Evolutionary conservation across 345 rosid species (phyloP).

Genomic region (Bruguiera parviflora): DNA sequence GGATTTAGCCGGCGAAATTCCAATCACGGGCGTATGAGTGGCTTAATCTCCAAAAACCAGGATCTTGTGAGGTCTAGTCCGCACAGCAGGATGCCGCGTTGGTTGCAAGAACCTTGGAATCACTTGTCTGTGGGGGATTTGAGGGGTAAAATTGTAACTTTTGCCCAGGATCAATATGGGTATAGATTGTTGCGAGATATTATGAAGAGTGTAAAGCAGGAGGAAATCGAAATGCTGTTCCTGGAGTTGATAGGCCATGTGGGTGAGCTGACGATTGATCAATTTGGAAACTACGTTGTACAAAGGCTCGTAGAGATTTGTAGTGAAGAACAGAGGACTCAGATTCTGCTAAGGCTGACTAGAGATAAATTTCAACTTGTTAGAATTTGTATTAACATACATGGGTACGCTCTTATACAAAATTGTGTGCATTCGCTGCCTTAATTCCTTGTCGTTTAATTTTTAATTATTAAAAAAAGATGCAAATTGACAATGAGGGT

Average conservation of each 20-base stretch:
- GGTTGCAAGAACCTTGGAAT: constrained; percentile 16
- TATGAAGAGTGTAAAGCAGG: constrained; percentile 26
- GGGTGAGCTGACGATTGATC: constrained; percentile 53
- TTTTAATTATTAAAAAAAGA: not conserved
- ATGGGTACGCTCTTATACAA: constrained; percentile 48
- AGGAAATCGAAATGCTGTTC: constrained; percentile 42
- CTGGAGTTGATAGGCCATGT: constrained; percentile 30
- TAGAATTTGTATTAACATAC: constrained; percentile 41
- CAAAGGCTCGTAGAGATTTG: constrained; percentile 47
- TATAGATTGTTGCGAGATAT: constrained; percentile 27
- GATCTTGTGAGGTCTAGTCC: constrained; percentile 13
- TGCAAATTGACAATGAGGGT: not conserved
- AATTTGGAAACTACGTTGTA: constrained; percentile 49
- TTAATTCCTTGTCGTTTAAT: not conserved
- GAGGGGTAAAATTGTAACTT: constrained; percentile 29
- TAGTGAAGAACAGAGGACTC: constrained; percentile 47
- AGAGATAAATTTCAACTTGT: constrained; percentile 27
- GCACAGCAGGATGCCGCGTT: constrained; percentile 9
- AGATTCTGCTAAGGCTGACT: constrained; percentile 36
- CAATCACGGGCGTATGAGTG: not conserved
- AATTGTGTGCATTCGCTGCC: not conserved
- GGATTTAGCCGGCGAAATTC: not conserved
- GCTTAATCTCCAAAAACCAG: constrained; percentile 6
- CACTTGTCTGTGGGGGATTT: constrained; percentile 22
- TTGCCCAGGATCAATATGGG: constrained; percentile 37